Evolutionary conservation across 768 basidiomycete species (phyloP).

Genomic region (Pisolithus marmoratus): DNA sequence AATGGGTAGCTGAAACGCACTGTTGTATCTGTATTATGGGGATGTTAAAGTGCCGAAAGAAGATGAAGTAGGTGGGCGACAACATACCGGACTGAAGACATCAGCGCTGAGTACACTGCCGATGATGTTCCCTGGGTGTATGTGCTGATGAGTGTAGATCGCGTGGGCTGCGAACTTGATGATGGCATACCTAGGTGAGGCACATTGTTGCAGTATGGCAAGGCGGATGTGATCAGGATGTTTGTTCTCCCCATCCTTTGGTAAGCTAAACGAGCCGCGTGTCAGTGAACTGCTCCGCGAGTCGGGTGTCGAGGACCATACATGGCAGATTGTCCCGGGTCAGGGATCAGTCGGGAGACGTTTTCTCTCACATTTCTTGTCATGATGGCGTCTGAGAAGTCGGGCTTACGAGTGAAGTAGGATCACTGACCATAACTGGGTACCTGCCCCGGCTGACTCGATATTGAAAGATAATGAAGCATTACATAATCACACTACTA

Average conservation of each 20-base stretch:
- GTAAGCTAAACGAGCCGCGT: slow-evolving; percentile 40
- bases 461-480: not conserved
- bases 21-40: slow-evolving; percentile 45
- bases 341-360: slow-evolving; percentile 44
- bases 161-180: slow-evolving; percentile 8
- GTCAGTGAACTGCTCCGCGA: not conserved
- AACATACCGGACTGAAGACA: slow-evolving; percentile 86
- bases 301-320: slow-evolving; percentile 19
- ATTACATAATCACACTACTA: too few species aligned
- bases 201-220: slow-evolving; percentile 97
- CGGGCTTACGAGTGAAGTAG: too few species aligned
- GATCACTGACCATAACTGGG: too few species aligned
- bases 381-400: slow-evolving; percentile 28
- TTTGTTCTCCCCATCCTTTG: slow-evolving; percentile 85
- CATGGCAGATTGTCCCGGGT: slow-evolving; percentile 49
- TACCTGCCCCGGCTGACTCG: too few species aligned
- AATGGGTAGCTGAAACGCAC: slow-evolving; percentile 33
- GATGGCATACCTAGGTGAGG: slow-evolving; percentile 77
- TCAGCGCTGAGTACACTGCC: slow-evolving; percentile 97
- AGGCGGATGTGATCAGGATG: slow-evolving; percentile 87
- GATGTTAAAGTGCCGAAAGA: slow-evolving; percentile 1
- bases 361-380: slow-evolving; percentile 50
- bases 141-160: slow-evolving; percentile 3
- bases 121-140: slow-evolving; percentile 72
- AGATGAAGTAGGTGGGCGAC: not conserved